Evolutionary conservation across 345 rosid genomes (phyloP), one percentile per base, ranked within the genome.

Genomic region (Populus euphratica): DNA sequence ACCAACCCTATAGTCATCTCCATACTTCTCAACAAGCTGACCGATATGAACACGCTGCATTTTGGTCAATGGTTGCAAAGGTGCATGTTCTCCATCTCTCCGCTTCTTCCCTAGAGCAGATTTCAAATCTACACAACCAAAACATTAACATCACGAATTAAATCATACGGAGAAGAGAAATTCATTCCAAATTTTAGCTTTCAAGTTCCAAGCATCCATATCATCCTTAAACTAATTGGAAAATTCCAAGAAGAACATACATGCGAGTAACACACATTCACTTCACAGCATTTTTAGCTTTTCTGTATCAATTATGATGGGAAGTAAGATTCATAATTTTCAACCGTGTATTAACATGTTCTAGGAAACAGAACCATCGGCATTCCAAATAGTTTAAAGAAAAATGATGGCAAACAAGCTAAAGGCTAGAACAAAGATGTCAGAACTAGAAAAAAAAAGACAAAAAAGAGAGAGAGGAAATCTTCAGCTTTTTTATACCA

Each of bases 51-150:
- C 77, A 4, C 98, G 94, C 75, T 93, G 99, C 85, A 89, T 89
- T 8, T 87, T 82, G 10, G 97, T 96, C 85, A 96, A 86, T 0
- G 98, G 98, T 78, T 91, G 92, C 77, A 82, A 82, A 76, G 90
- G 89, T 2, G 93, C 92, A 66, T 85, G 79, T 79, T 92, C 88
- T n/a, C 99, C 97, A 79, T 92, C 98, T 78, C 82, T 95, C 69
- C 98, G 83, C 80, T 91, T 91, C 88, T 93, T 95, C 73, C 99
- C 97, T 36, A 95, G 84, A 7, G 96, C 98, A 12, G 91, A 83
- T 88, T 93, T 93, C 78, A 95, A 84, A 86, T 95, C 99, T 95
- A 81, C 39, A 20, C 73, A 65, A 49, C 70, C 65, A 36, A 39
- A 38, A 14, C 29, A 52, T 18, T 23, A 31, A 52, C 38, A 59